Conservation (phyloP, 805 yeast species). For the Saturnispora mendoncae region DNA sequence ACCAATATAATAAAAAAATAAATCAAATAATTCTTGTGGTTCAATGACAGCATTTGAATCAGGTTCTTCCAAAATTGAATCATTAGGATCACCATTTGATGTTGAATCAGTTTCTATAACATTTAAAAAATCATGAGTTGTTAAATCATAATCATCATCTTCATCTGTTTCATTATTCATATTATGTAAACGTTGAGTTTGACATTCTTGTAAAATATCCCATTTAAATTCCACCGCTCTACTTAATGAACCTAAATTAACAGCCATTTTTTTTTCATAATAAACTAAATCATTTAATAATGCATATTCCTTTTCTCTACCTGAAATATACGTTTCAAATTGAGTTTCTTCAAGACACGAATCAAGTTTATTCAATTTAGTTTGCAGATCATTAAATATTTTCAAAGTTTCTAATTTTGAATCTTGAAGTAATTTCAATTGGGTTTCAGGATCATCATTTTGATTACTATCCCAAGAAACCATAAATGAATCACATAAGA, state of each 20-base stretch:
- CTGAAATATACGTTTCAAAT: conserved; percentile 48
- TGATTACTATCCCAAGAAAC: neutral
- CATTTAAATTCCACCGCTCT: conserved; percentile 63
- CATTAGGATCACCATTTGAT: conserved; percentile 44
- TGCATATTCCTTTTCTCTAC: conserved; percentile 46
- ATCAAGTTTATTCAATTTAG: conserved; percentile 32
- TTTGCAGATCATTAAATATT: conserved; percentile 32
- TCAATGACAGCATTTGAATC: conserved; percentile 22
- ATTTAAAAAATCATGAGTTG: conserved; percentile 45
- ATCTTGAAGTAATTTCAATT: conserved; percentile 1
- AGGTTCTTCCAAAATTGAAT: conserved; percentile 36
- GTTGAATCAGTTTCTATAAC: conserved; percentile 59
- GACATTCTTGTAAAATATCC: conserved; percentile 32
- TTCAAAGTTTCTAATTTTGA: conserved; percentile 12
- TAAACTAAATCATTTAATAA: conserved; percentile 39
- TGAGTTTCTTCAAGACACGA: conserved; percentile 46
- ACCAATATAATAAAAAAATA: conserved; percentile 59
- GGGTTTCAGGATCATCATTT: conserved; percentile 6
- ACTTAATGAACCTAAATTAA: conserved; percentile 57
- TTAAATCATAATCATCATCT: conserved; percentile 25
- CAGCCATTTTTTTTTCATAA: conserved; percentile 42
- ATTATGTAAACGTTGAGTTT: neutral
- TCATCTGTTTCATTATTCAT: conserved; percentile 21
- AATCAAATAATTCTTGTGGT: conserved; percentile 45
- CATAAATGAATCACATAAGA: conserved; percentile 33